Base-by-base conservation (phyloP, 2,329 filamentous ascomycete species). In the Aspergillus neotritici region DNA sequence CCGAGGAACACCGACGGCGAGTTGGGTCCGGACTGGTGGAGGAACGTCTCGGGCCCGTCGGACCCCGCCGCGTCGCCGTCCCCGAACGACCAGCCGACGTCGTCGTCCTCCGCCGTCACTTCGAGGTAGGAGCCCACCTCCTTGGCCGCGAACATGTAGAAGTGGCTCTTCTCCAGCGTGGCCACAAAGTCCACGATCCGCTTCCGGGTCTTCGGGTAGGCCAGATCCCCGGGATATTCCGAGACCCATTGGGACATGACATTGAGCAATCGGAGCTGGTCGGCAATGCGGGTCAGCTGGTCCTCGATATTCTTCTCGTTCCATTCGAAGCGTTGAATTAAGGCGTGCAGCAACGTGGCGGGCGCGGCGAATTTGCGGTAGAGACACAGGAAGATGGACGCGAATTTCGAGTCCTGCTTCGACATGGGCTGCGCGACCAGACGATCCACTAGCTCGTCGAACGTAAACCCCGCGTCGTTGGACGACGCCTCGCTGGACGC, bases 361-460 rank as follows among this genome's bases (percentile, higher is more conserved):
- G 93, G 93, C 2, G 90, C 80, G 4, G 88, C 86, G 62, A 98
- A 97, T 64, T 93, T 94, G 49, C 93, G 84, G 67, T 97, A 97
- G 11, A 97, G 73, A 51, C 91, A 95, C 25, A 97, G 74, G 58
- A 97, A 97, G 13, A 94, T 83, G 34, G 89, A 82, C 1, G 80
- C 79, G 60, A 96, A 98, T 64, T 95, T 95, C 45, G 79, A 77
- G 61, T 97, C 93, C n/a, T 83, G 78, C 60, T 87, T 89, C 21
- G 87, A 89, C 70, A 91, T 83, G 30, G 87, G 86, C 49, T 87
- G 79, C 1, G 83, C 78, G 16, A 97, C 75, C 32, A 98, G 76
- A n/a, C 89, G 84, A 65, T 95, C 88, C 14, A 97, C 87, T 4
- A 93, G 71, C 43, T 89, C 84, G 48, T 86, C 82, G 39, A 75